Evolutionary conservation across 2,329 filamentous ascomycete genomes (phyloP).

Genomic region (Fusarium caatingaense): DNA sequence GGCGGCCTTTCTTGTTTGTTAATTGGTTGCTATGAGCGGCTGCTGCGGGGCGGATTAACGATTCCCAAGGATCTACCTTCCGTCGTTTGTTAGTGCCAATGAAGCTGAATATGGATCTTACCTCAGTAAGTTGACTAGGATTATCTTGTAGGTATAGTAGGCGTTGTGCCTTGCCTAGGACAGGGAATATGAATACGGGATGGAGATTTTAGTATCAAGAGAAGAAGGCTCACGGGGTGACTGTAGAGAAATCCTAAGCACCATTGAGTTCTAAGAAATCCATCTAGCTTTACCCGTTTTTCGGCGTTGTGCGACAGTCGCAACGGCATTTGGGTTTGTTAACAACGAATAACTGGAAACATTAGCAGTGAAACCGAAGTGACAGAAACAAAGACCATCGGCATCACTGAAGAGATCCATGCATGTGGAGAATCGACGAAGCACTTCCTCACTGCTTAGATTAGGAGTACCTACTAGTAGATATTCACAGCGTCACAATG

Average conservation of each 20-base stretch:
- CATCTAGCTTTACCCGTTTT: neutral
- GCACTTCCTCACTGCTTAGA: neutral
- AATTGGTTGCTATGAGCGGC: slow-evolving; percentile 12
- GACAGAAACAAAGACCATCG: neutral
- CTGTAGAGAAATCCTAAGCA: neutral
- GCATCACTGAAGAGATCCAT: neutral
- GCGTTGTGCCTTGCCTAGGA: neutral
- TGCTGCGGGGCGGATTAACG: slow-evolving; percentile 44
- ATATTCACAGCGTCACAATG: neutral
- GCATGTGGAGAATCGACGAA: neutral
- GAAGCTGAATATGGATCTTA: neutral
- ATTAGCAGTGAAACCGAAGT: neutral
- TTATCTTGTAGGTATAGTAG: neutral
- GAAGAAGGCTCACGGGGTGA: neutral
- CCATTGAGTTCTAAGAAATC: neutral
- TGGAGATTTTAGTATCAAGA: neutral
- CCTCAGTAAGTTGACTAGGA: no score
- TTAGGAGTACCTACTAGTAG: neutral
- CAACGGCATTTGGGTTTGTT: neutral
- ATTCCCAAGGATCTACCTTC: slow-evolving; percentile 38
- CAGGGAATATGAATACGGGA: neutral
- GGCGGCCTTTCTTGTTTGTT: slow-evolving; percentile 17
- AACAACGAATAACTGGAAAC: neutral
- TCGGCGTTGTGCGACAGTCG: neutral
- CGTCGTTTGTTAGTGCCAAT: neutral